These are phyloP conservation scores for Tricharina praecox DNA, from an alignment of 495 filamentous ascomycete species.

Conservation along the genomic window DNA sequence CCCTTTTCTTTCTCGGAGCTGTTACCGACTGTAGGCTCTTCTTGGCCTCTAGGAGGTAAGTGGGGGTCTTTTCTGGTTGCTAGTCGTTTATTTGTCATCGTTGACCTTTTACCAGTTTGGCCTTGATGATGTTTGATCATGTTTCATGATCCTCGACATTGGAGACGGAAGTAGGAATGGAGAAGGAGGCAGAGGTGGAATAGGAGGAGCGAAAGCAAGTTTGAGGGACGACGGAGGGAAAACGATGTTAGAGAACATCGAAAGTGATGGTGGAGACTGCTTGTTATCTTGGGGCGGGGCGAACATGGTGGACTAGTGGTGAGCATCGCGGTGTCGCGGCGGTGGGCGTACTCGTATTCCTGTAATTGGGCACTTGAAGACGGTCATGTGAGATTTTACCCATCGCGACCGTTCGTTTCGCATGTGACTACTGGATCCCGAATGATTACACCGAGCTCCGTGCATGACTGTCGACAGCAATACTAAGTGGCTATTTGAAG, in stretches of 20 bases:
- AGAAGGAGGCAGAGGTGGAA: neutral
- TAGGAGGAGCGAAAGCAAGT: neutral
- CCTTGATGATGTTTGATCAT: neutral
- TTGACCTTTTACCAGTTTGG: neutral
- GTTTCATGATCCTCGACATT: no score
- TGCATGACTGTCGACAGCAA: no score
- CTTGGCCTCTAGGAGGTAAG: neutral
- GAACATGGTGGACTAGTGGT: neutral
- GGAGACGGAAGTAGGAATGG: neutral
- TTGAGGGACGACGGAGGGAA: neutral
- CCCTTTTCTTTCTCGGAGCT: neutral
- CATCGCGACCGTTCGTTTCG: no score
- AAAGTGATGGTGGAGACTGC: neutral
- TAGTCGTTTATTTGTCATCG: neutral
- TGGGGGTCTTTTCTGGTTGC: neutral
- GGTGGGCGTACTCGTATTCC: no score
- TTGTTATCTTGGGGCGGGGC: neutral
- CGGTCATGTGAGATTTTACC: no score
- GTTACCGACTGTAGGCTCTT: neutral
- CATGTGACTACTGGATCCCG: no score
- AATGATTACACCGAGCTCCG: no score
- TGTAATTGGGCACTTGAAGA: no score
- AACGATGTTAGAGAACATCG: neutral
- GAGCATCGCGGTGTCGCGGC: no score
- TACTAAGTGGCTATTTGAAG: no score